Percentiles rank a stretch among this genome's conserved stretches.
These are phyloP conservation scores for Chrysoporthe cubensis DNA, from an alignment of 2,329 filamentous ascomycete species.

Conservation along the genomic window DNA sequence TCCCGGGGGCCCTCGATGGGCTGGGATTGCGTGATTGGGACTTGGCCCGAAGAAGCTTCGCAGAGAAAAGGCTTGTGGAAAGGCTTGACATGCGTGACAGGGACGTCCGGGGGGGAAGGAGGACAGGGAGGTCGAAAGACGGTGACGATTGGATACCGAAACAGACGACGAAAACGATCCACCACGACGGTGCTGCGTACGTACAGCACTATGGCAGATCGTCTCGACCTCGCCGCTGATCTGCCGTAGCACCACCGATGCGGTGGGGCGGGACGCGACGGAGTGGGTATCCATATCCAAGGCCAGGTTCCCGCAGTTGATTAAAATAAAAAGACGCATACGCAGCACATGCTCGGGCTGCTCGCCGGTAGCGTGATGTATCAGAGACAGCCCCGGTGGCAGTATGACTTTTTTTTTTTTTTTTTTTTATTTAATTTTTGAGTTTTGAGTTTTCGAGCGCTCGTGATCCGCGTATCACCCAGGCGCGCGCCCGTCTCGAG, in stretches of 20 bases:
- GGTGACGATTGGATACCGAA: background rate
- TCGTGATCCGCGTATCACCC: background rate
- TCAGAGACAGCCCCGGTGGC: background rate
- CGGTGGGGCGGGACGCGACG: background rate
- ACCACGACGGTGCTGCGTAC: background rate
- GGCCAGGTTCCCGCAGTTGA: background rate
- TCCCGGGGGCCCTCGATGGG: constrained; percentile 13
- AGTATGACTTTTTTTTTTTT: too few relatives aligned
- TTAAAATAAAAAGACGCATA: background rate
- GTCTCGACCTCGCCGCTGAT: constrained; percentile 9
- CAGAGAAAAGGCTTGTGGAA: constrained; percentile 9
- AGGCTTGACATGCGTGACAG: background rate
- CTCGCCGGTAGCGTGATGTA: too few relatives aligned
- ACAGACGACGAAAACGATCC: constrained; percentile 6
- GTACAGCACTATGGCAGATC: constrained; percentile 3
- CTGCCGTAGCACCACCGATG: background rate
- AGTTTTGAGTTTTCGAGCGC: background rate
- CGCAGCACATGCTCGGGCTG: too few relatives aligned
- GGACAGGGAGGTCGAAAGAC: background rate
- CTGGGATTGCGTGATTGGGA: constrained; percentile 20
- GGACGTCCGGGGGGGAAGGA: background rate
- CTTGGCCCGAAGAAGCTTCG: constrained; percentile 8
- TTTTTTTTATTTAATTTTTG: too few relatives aligned
- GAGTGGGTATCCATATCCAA: background rate
- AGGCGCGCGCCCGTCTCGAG: background rate